A percentile compares a stretch with the other conserved stretches of the same genome.
Conservation (phyloP, 768 basidiomycete genomes). For the Kockovaella imperatae region DNA sequence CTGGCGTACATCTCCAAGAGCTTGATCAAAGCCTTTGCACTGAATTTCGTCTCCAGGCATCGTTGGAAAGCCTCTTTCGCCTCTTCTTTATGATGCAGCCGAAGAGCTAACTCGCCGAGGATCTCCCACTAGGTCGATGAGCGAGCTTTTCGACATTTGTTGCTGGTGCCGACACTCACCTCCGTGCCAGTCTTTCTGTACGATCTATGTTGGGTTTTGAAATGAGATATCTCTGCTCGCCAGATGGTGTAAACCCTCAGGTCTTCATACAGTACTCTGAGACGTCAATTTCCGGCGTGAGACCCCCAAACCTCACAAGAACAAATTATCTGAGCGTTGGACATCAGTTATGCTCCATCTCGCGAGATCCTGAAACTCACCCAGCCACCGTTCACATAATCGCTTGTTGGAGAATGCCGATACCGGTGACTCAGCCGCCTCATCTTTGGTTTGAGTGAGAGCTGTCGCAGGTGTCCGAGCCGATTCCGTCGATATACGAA, state of each 20-base stretch:
- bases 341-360: background rate
- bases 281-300: background rate
- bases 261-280: slow-evolving; percentile 99
- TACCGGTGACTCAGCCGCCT: slow-evolving; percentile 32
- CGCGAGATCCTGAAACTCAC: too few relatives aligned
- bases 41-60: slow-evolving; percentile 80
- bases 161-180: slow-evolving; percentile 7
- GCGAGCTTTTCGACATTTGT: background rate
- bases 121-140: slow-evolving; percentile 67
- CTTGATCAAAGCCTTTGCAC: slow-evolving; percentile 85
- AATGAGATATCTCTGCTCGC: slow-evolving; percentile 95
- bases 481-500: slow-evolving; percentile 66
- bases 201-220: slow-evolving; percentile 96
- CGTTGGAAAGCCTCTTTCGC: slow-evolving; percentile 97
- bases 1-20: slow-evolving; percentile 94
- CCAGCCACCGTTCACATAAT: slow-evolving; percentile 93
- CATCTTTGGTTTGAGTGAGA: slow-evolving; percentile 23
- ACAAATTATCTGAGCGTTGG: slow-evolving; percentile 59
- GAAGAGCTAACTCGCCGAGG: slow-evolving; percentile 80
- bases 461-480: slow-evolving; percentile 35
- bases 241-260: slow-evolving; percentile 98
- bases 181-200: slow-evolving; percentile 94
- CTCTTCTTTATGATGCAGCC: slow-evolving; percentile 96
- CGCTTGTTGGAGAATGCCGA: slow-evolving; percentile 95
- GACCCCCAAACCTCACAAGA: slow-evolving; percentile 20